Evolutionary conservation across 768 basidiomycete species (phyloP), one percentile per base, ranked within the genome.

Genomic region (Calvatia gigantea): DNA sequence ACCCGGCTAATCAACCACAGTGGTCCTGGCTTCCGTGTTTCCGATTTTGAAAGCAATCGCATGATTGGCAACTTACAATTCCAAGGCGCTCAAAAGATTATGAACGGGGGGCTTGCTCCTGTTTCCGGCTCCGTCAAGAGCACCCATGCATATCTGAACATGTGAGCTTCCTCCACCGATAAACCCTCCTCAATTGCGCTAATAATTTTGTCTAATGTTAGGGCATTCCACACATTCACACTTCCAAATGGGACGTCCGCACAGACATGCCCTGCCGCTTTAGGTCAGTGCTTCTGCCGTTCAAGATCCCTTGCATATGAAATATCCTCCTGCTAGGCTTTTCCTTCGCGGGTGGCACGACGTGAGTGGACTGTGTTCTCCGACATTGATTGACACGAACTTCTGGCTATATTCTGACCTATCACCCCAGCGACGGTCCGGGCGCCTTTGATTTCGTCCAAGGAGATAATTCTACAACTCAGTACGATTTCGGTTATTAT

Each of bases 381-480:
- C 44, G 21, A 14, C 14, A 25, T 29, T 37, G 28, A 7, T 43
- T 21, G 19, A 43, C 41, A 12, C 21, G 32, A 43, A 6, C 42
- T 41, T 44, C 29, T 21, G 19, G n/a, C 17, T n/a, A 23, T 53
- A 9, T 48, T 42, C 27, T 61, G 21, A 54, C 52, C 21, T 15
- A 14, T 33, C 37, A 38, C 35, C 43, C 41, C 59, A 85, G 84
- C n/a, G 89, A 91, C 68, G 89, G 90, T 0, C 89, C 90, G 2
- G 90, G 90, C 17, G 81, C 82, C 1, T 84, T 91, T 58, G 87
- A 90, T 67, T 92, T 91, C 60, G 69, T 84, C 29, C 89, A 91
- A 72, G 88, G 89, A 3, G 75, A 80, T 60, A 89, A 90, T 64
- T 77, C 80, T 2, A 65, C 65, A 14, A 68, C 80, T 6, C 84